Conservation (phyloP, 2,329 filamentous ascomycete genomes). For the Phialophora macrospora region DNA sequence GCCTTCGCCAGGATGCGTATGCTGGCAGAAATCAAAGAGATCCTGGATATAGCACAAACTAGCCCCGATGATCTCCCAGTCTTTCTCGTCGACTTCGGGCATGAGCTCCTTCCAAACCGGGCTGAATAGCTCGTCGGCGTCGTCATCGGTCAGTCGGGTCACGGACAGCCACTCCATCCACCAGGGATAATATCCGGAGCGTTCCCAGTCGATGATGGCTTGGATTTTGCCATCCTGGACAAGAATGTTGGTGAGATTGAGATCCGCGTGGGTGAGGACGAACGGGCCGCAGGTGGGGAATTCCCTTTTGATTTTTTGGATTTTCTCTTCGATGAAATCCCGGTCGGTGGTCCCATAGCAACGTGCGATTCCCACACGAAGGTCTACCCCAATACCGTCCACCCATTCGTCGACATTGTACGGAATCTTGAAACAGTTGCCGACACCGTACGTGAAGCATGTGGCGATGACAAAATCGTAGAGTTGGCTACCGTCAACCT, state of each 20-base stretch:
- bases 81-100: background rate
- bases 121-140: background rate
- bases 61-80: background rate
- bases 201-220: conserved; percentile 41
- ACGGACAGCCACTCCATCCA: conserved; percentile 18
- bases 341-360: conserved; percentile 1
- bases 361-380: conserved; percentile 8
- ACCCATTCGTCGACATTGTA: conserved; percentile 20
- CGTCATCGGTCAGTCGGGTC: background rate
- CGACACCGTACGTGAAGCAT: background rate
- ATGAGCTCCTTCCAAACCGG: background rate
- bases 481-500: conserved; percentile 9
- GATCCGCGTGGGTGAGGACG: conserved; percentile 41
- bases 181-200: conserved; percentile 39
- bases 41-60: background rate
- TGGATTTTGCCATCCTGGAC: conserved; percentile 38
- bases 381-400: conserved; percentile 7
- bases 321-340: conserved; percentile 19
- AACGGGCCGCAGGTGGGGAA: conserved; percentile 39
- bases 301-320: conserved; percentile 15
- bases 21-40: background rate
- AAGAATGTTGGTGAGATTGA: conserved; percentile 42
- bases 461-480: conserved; percentile 6
- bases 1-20: background rate
- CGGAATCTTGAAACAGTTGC: conserved; percentile 19